Evolutionary conservation across 106 monocot species (phyloP), one percentile per base, ranked within the genome.

Genomic region (Phalaenopsis equestris): DNA sequence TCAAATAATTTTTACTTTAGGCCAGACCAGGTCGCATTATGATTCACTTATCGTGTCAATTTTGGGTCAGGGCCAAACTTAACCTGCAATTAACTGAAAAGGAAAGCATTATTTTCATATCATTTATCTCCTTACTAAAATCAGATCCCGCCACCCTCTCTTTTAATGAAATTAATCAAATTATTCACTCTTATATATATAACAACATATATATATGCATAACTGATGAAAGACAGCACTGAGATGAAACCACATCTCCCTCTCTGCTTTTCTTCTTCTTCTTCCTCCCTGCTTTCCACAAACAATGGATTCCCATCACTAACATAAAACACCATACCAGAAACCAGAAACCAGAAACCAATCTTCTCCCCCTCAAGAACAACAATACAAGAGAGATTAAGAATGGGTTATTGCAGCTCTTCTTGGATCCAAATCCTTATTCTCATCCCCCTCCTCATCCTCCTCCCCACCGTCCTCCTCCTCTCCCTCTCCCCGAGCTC

Each of bases 401-500:
- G n/a, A 30, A 76, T 48, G 76, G 76, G 11, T 10, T 52, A 52
- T 52, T 8, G 16, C 76, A 24, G 46, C 14, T 76, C 6, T 74
- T 42, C 74, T 19, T 74, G 46, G 76, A 2, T 47, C 48, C 46
- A 47, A n/a, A 3, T 7, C 2, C 21, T 47, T 2, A 30, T 16
- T 76, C 30, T 65, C 30, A 42, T 65, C 43, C 75, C 75, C 21
- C 16, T 79, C 58, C 18, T 79, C 65, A 55, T 83, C 58, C 73
- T 84, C 18, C 73, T 65, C 49, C 43, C 79, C 14, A 52, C 75
- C 24, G 37, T 30, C 41, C 74, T 84, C 39, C 73, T 41, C 61
- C 24, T 84, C 67, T 6, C 49, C 46, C 30, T 41, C 39, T 12
- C 52, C 52, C 52, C 52, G 12, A 52, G 11, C 52, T 7, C 9